These are phyloP conservation scores for Comarum palustre DNA, from an alignment of 306 rosid species.

Conservation along the genomic window DNA sequence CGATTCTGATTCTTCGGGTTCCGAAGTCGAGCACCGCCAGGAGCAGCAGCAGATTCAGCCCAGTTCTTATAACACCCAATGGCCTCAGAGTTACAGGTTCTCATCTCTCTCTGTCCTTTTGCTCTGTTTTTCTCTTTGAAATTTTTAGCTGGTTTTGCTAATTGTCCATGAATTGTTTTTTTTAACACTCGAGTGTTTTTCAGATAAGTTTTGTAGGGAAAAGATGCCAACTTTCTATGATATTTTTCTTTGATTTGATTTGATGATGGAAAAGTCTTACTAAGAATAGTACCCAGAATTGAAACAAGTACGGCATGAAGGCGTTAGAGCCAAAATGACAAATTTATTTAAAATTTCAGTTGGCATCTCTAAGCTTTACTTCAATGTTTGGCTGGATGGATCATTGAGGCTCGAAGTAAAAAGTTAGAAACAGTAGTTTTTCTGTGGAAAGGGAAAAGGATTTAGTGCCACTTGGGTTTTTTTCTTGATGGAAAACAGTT, in stretches of 20 bases:
- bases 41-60: constrained; percentile 50
- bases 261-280: not conserved
- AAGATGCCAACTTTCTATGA: not conserved
- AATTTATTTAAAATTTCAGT: not conserved
- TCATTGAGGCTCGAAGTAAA: not conserved
- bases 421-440: not conserved
- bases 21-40: constrained; percentile 42
- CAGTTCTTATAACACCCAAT: constrained; percentile 63
- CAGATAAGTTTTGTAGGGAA: not conserved
- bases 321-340: not conserved
- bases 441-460: not conserved
- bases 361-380: not conserved
- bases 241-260: not conserved
- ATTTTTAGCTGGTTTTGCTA: not conserved
- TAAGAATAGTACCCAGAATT: not conserved
- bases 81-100: constrained; percentile 99
- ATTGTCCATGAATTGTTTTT: not conserved
- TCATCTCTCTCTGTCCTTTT: not conserved
- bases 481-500: not conserved
- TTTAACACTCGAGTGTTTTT: not conserved
- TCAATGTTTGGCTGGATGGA: not conserved
- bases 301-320: not conserved
- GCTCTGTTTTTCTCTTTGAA: constrained; percentile 7
- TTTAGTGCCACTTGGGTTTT: not conserved
- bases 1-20: constrained; percentile 74